These are phyloP conservation scores for Pecoramyces ruminantium DNA, from an alignment of 192 early-diverging fungal genomes.

Conservation along the genomic window DNA sequence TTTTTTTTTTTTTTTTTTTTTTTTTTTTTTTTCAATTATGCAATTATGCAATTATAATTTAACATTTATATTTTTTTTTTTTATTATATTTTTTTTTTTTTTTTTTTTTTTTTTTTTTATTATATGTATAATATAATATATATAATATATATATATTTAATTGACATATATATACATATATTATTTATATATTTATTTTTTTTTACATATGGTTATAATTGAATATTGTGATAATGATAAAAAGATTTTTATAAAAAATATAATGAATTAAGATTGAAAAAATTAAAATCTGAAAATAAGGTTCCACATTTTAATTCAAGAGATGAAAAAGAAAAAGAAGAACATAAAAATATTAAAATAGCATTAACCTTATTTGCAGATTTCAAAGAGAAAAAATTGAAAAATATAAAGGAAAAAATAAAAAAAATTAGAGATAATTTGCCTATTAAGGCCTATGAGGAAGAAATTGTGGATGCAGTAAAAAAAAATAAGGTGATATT, in stretches of 20 bases:
- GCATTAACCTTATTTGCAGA: background rate
- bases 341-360: background rate
- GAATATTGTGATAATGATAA: background rate
- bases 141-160: too few relatives aligned
- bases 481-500: constrained; percentile 35
- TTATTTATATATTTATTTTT: too few relatives aligned
- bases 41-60: too few relatives aligned
- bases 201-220: too few relatives aligned
- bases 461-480: constrained; percentile 37
- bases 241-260: background rate
- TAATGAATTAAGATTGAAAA: background rate
- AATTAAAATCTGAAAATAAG: background rate
- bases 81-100: too few relatives aligned
- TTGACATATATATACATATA: too few relatives aligned
- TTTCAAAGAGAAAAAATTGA: background rate
- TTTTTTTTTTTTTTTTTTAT: too few relatives aligned
- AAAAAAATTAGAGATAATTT: constrained; percentile 6
- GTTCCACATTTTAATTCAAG: background rate
- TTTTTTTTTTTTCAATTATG: too few relatives aligned
- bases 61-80: too few relatives aligned
- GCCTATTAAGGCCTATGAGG: constrained; percentile 42
- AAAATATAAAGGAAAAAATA: background rate
- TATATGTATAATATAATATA: too few relatives aligned
- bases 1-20: too few relatives aligned
- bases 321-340: background rate